Percentiles rank a stretch among this genome's conserved stretches.
Conservation (phyloP, 2,329 filamentous ascomycete species). For the Verticillium nonalfalfae region DNA sequence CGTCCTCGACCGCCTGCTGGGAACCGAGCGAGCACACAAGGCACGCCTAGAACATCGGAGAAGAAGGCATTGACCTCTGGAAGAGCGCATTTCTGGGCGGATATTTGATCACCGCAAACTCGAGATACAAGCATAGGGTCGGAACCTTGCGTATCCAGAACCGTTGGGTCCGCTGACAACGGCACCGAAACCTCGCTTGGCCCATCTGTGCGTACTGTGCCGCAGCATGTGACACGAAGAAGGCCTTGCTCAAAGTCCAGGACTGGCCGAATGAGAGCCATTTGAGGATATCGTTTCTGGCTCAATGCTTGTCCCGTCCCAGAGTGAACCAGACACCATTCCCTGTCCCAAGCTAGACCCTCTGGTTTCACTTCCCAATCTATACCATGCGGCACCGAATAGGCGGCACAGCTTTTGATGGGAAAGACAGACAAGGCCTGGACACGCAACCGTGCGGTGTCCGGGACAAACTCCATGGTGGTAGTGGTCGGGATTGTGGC, state of each 20-base stretch:
- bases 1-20: constrained; percentile 58
- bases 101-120: constrained; percentile 78
- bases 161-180: constrained; percentile 59
- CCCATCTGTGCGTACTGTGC: constrained; percentile 15
- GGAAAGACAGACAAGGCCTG: constrained; percentile 72
- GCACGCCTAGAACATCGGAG: constrained; percentile 64
- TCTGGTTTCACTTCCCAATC: constrained; percentile 75
- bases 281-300: constrained; percentile 81
- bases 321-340: constrained; percentile 90
- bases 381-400: constrained; percentile 54
- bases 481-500: background rate
- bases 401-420: constrained; percentile 90
- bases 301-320: constrained; percentile 79
- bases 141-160: constrained; percentile 37
- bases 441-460: constrained; percentile 26
- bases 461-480: background rate
- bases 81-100: constrained; percentile 64
- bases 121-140: constrained; percentile 47
- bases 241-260: constrained; percentile 65
- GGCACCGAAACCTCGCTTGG: constrained; percentile 45
- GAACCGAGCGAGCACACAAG: constrained; percentile 80
- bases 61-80: constrained; percentile 69
- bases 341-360: constrained; percentile 88
- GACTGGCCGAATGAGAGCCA: constrained; percentile 74
- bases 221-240: constrained; percentile 53